phyloP scores from a whole-genome alignment of 2,329 filamentous ascomycete genomes.

The Teratosphaeria nubilosa region DNA sequence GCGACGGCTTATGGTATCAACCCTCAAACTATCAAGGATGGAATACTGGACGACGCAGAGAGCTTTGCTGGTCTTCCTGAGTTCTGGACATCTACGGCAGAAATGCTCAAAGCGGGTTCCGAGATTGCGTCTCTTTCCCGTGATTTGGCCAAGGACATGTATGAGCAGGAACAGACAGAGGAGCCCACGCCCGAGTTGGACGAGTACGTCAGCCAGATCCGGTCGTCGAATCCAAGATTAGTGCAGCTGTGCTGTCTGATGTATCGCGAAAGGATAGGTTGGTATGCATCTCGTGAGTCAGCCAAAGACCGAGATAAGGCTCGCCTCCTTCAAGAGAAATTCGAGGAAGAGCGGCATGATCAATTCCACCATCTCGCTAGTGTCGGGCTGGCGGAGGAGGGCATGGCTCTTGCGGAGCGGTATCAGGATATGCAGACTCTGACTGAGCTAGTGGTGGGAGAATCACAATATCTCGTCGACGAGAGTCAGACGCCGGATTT shows the following conservation, averaged over 20 bases:
- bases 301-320: slow-evolving; percentile 40
- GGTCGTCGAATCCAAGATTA: slow-evolving; percentile 42
- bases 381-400: slow-evolving; percentile 47
- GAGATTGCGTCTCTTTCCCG: slow-evolving; percentile 33
- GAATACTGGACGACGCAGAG: slow-evolving; percentile 38
- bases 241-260: slow-evolving; percentile 49
- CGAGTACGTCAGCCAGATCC: slow-evolving; percentile 37
- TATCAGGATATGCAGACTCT: slow-evolving; percentile 54
- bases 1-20: slow-evolving; percentile 62
- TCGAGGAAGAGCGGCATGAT: slow-evolving; percentile 30
- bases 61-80: slow-evolving; percentile 60
- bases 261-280: slow-evolving; percentile 50
- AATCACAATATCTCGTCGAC: slow-evolving; percentile 27
- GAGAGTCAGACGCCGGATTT: slow-evolving; percentile 26
- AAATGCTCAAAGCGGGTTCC: slow-evolving; percentile 30
- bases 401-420: slow-evolving; percentile 52
- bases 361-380: slow-evolving; percentile 33
- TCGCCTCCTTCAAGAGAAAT: slow-evolving; percentile 35
- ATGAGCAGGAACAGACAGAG: slow-evolving; percentile 18
- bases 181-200: slow-evolving; percentile 23
- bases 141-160: slow-evolving; percentile 30
- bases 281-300: slow-evolving; percentile 45
- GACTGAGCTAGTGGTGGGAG: slow-evolving; percentile 41
- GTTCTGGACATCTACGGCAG: slow-evolving; percentile 70
- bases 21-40: slow-evolving; percentile 48